Base-by-base conservation (phyloP, 139 green algal genomes). In the Astrephomene gubernaculifera region DNA sequence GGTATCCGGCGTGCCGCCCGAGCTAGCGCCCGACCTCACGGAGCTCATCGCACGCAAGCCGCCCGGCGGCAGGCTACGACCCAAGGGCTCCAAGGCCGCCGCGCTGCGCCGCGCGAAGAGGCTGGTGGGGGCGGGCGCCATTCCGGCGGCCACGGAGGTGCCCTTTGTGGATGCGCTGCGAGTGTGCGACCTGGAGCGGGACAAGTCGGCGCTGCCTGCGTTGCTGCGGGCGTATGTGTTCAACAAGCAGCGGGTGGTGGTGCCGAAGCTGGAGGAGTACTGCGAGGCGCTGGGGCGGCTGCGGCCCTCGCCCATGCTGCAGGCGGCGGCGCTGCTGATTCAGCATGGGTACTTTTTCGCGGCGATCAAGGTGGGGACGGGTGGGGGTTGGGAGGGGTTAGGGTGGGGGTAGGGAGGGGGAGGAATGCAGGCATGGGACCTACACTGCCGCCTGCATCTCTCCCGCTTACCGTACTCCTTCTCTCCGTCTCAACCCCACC, bases 91-190 rank as follows among this genome's bases (percentile, higher is more conserved):
- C 49, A 91, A 91, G 79, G 71, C 83, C 6, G 79, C 78, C 38
- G 87, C 87, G 33, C 49, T 91, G 14, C 36, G 39, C 17, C 82
- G 87, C 12, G 87, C 87, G 19, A 86, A 86, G 87, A 83, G 83
- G 5, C 61, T 87, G 2, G 45, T 91, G 3, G 80, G 83, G 24
- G 49, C 76, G 24, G 49, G 68, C 41, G 79, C 79, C 10, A 49
- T 81, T 29, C 60, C 68, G 4, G 79, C 81, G 78, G 35, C 67
- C 2, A 22, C 44, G 24, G 87, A 91, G 87, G 87, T 91, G 38
- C 87, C 87, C 6, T 89, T 91, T 35, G 22, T 43, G 0, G 87
- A 91, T 45, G 83, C 87, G 14, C 70, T 91, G 70, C 87, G 87
- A 0, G 87, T 91, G 70, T 86, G 73, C 49, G 82, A 86, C 61